Evolutionary conservation across 805 yeast genomes (phyloP), one percentile per base, ranked within the genome.

Genomic region (Kuraishia piskuri): DNA sequence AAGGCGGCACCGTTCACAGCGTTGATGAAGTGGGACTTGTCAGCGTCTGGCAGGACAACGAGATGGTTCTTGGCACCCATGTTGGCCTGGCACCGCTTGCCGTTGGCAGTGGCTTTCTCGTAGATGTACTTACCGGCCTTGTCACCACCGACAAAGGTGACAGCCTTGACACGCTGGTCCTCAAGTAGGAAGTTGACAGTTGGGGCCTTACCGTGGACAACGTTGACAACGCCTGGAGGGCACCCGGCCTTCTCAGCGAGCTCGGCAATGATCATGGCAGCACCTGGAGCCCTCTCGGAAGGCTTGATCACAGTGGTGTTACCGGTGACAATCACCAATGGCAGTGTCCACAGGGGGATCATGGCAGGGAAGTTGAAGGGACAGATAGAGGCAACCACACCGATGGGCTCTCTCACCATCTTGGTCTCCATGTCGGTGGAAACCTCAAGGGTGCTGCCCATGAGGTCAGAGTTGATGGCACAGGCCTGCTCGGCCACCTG

Each of bases 361-460:
- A 86, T 86, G 48, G 89, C 91, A 23, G 92, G 92, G 80, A 86
- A 86, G 71, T 86, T 86, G 74, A 86, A 86, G 21, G 92, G 92
- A 58, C 86, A 81, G 61, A 86, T 86, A 22, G 90, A 86, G 17
- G 85, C 90, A 55, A 86, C 79, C 7, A 86, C 88, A 31, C 92
- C 92, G 56, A 85, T 71, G 48, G 89, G 89, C 66, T 81, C 86
- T 60, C 90, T 78, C 63, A 80, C 82, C 87, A 83, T 83, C 61
- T 83, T 76, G 26, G 91, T 86, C 65, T 85, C 90, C 90, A 85
- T 85, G 61, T 84, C 87, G 19, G 76, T 72, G 31, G 89, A 78
- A 19, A 85, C 90, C 62, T 84, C 90, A 54, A 86, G 74, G 23
- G 79, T 73, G 48, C 74, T 73, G 21, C 89, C 90, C 63, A 79